Evolutionary conservation across 306 rosid genomes (phyloP), one percentile per base, ranked within the genome.

Genomic region (Glycine latifolia): DNA sequence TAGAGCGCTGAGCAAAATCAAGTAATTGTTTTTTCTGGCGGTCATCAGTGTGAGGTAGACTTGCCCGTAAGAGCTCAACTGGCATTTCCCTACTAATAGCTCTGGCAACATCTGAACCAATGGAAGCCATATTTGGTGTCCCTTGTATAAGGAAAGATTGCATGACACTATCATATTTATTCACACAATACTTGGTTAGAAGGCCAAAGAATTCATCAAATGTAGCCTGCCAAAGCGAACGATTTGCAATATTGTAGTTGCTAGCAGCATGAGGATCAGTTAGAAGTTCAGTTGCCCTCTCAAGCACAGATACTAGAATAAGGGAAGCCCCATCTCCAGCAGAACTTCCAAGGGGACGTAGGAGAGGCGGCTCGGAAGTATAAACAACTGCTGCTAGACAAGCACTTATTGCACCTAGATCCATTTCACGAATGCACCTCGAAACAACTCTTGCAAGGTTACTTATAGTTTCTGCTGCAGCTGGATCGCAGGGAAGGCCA

Each of bases 221-320:
- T 69, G 99, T 94, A 54, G 97, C 99, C 86, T 96, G 99, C 99
- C 99, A 96, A 35, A 91, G 94, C 31, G 89, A 80, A 48, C 97
- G 94, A 82, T 90, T 89, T 41, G 85, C 76, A 62, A 91, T 85
- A 80, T 88, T 90, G 56, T 84, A 92, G 88, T 88, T 91, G 87
- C 87, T 86, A 52, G 94, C 95, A 85, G 92, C 94, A 77, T 82
- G 91, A 79, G 90, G 95, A 81, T 92, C 91, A 3, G 94, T 96
- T 72, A 96, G 83, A 75, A 94, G 90, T 67, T 89, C 95, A n/a
- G 99, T 93, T 13, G 98, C 98, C 87, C 92, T 91, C 81, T 92
- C 98, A 16, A 96, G 99, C 71, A 88, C 91, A 37, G 99, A 91
- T 72, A 86, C 93, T 43, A 96, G 82, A 87, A 96, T 82, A 56